Evolutionary conservation across 2,329 filamentous ascomycete genomes (phyloP).

Genomic region (Ophiocordyceps robertsii): DNA sequence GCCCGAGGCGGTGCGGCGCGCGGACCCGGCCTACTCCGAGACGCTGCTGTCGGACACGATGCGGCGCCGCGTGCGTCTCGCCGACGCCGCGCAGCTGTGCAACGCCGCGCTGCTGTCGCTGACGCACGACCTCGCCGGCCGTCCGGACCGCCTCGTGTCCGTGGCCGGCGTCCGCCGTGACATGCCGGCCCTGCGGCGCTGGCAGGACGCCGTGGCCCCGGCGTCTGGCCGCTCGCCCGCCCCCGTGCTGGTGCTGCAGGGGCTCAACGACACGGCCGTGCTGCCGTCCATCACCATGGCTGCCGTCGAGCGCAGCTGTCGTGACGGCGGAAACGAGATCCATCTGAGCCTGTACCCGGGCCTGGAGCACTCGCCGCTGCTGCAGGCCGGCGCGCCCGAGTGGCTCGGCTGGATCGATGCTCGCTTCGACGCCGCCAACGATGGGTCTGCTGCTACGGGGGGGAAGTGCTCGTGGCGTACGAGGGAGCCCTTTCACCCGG

Average conservation of each 20-base stretch:
- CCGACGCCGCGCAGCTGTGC: conserved; percentile 2
- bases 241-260: conserved; percentile 5
- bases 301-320: conserved; percentile 1
- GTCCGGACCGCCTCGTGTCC: background rate
- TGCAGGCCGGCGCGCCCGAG: conserved; percentile 1
- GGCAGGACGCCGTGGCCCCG: conserved; percentile 3
- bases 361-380: conserved; percentile 1
- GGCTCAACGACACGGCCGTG: conserved; percentile 4
- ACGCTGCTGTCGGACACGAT: background rate
- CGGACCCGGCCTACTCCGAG: background rate
- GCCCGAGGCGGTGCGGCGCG: conserved; percentile 1
- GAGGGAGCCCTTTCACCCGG: too few relatives aligned
- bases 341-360: conserved; percentile 4
- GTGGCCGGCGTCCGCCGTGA: background rate
- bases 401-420: conserved; percentile 4
- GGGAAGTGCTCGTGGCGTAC: too few relatives aligned
- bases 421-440: background rate
- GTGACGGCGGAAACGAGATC: conserved; percentile 1
- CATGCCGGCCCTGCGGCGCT: background rate
- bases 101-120: background rate
- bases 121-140: background rate
- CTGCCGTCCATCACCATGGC: background rate
- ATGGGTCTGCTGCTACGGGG: too few relatives aligned
- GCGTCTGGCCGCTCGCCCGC: background rate
- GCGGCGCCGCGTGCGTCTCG: conserved; percentile 1